Evolutionary conservation across 108 stramenopile species (phyloP).

Genomic region (Hondaea fermentalgiana): DNA sequence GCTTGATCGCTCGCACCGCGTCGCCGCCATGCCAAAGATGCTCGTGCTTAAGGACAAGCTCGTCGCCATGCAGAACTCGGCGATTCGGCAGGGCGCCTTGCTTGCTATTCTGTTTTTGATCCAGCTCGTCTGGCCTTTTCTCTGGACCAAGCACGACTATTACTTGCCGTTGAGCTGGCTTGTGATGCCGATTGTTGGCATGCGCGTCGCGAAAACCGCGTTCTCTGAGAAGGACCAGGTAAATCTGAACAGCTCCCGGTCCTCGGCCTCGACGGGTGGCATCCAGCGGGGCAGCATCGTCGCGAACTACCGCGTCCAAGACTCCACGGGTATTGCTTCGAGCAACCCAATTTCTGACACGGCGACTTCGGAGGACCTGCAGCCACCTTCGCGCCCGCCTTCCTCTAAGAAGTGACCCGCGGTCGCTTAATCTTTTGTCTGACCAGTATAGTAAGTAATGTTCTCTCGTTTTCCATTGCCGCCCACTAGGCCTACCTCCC

Average conservation of each 20-base stretch:
- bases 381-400: too few species aligned
- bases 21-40: neutral
- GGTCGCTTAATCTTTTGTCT: too few species aligned
- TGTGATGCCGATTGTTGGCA: neutral
- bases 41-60: neutral
- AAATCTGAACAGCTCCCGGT: neutral
- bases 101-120: neutral
- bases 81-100: neutral
- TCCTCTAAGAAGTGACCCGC: too few species aligned
- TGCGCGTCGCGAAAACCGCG: neutral
- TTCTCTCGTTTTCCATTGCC: too few species aligned
- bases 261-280: neutral
- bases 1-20: neutral
- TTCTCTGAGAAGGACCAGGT: neutral
- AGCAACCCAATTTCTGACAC: too few species aligned
- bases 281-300: neutral
- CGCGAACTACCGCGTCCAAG: too few species aligned
- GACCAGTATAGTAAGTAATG: too few species aligned
- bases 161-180: neutral
- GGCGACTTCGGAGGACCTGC: too few species aligned
- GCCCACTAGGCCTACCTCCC: too few species aligned
- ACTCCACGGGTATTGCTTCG: too few species aligned
- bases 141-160: conserved; percentile 16
- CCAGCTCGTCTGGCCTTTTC: neutral
- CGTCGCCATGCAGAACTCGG: neutral